Evolutionary conservation across 1,139 yeast species (phyloP).

Genomic region (Suhomyces bribrorum): DNA sequence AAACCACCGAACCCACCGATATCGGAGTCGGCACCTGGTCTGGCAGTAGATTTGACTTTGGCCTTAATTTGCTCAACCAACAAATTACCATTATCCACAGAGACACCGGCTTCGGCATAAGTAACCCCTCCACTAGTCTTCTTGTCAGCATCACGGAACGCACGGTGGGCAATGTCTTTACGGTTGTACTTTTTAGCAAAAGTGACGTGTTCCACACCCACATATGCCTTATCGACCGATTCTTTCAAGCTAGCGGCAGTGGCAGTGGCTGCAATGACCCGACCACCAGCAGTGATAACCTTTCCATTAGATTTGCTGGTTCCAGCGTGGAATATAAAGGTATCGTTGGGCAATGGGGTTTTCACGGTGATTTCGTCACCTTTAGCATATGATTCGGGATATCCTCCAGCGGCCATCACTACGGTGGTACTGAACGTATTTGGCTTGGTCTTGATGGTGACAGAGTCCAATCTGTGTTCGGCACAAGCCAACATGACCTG

Average conservation of each 20-base stretch:
- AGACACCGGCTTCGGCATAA: conserved; percentile 93
- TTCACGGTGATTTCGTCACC: conserved; percentile 78
- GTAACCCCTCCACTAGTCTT: conserved; percentile 56
- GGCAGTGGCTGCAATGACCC: conserved; percentile 95
- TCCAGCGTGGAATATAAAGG: conserved; percentile 93
- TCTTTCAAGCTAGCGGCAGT: conserved; percentile 71
- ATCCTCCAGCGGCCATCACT: conserved; percentile 96
- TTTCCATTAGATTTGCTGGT: conserved; percentile 60
- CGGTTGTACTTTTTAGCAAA: conserved; percentile 82
- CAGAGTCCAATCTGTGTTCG: conserved; percentile 90
- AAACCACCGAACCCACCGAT: conserved; percentile 99
- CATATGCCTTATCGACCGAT: conserved; percentile 84
- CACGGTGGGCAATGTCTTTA: conserved; percentile 94
- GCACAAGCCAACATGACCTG: conserved; percentile 92
- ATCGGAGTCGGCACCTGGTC: conserved; percentile 96
- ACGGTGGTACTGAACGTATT: conserved; percentile 82
- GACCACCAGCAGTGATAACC: conserved; percentile 87
- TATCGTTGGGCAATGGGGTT: conserved; percentile 49
- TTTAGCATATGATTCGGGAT: conserved; percentile 83
- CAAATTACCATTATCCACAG: conserved; percentile 91
- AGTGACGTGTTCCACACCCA: conserved; percentile 73
- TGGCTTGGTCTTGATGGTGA: conserved; percentile 60
- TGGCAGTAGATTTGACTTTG: conserved; percentile 89
- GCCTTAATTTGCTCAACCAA: conserved; percentile 89
- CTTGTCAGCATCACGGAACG: conserved; percentile 61